phyloP scores from a whole-genome alignment of 306 rosid species.

The Medicago truncatula region DNA sequence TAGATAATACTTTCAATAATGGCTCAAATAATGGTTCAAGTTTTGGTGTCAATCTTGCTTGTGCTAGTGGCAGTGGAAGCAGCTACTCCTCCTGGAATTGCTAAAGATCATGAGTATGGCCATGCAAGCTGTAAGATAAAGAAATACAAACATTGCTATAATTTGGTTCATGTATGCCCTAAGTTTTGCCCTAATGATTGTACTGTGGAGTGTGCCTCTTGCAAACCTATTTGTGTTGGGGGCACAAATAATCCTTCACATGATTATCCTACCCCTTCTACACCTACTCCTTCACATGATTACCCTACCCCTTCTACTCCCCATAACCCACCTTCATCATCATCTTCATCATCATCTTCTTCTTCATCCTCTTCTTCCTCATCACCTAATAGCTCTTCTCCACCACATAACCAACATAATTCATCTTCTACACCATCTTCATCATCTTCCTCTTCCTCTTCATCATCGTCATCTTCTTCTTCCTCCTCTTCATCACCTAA shows the following conservation, averaged over 20 bases:
- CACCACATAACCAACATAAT: background rate
- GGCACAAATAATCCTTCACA: conserved; percentile 37
- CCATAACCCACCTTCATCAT: background rate
- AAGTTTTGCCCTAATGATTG: conserved; percentile 61
- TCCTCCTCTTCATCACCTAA: conserved; percentile 32
- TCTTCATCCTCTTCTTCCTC: background rate
- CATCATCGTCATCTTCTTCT: background rate
- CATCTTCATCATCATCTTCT: background rate
- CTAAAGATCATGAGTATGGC: conserved; percentile 49
- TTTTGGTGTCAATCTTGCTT: conserved; percentile 33
- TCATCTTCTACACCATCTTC: background rate
- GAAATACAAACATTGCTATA: conserved; percentile 63
- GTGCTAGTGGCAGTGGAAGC: conserved; percentile 29
- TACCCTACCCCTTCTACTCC: conserved; percentile 4
- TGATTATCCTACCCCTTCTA: background rate
- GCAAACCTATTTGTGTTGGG: conserved; percentile 56
- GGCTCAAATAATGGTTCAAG: conserved; percentile 28
- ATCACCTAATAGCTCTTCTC: background rate
- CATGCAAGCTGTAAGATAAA: conserved; percentile 51
- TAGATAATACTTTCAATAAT: conserved; percentile 12
- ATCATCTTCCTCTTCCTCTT: background rate
- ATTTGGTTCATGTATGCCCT: conserved; percentile 65
- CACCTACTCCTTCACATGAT: conserved; percentile 24
- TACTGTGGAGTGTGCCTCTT: conserved; percentile 59
- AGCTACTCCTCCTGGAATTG: conserved; percentile 58